phyloP scores from a whole-genome alignment of 2,329 filamentous ascomycete genomes.

The Ceratocystiopsis sp. region DNA sequence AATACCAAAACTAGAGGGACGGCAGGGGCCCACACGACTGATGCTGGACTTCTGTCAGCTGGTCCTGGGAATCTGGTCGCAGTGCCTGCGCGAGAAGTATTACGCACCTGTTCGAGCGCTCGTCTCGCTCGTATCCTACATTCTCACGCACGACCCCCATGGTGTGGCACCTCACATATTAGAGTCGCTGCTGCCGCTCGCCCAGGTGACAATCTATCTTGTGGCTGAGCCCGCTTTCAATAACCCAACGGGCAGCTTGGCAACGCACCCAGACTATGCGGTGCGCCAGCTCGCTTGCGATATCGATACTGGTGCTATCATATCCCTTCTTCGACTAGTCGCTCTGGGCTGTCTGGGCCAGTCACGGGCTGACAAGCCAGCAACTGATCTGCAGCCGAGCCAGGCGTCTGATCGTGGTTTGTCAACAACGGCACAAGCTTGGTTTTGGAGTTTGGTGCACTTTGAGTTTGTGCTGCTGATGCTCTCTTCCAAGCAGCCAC shows the following conservation, averaged over 20 bases:
- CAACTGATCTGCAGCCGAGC: slow-evolving; percentile 8
- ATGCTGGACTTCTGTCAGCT: slow-evolving; percentile 47
- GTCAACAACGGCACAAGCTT: slow-evolving; percentile 8
- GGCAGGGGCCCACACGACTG: slow-evolving; percentile 32
- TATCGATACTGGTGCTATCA: slow-evolving; percentile 44
- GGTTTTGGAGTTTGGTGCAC: slow-evolving; percentile 53
- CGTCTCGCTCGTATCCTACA: slow-evolving; percentile 45
- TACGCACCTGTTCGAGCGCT: slow-evolving; percentile 49
- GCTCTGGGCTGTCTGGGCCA: slow-evolving; percentile 38
- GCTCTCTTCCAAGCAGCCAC: slow-evolving; percentile 48
- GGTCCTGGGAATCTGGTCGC: slow-evolving; percentile 50
- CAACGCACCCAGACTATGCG: slow-evolving; percentile 20
- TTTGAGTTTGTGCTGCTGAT: slow-evolving; percentile 50
- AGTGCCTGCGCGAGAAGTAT: slow-evolving; percentile 46
- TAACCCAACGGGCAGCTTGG: slow-evolving; percentile 29
- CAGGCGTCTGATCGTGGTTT: slow-evolving; percentile 8
- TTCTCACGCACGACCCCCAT: slow-evolving; percentile 43
- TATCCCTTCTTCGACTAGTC: slow-evolving; percentile 48
- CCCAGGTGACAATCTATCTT: slow-evolving; percentile 41
- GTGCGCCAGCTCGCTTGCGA: slow-evolving; percentile 31
- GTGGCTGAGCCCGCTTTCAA: slow-evolving; percentile 40
- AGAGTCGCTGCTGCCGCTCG: slow-evolving; percentile 34
- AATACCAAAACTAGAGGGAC: slow-evolving; percentile 39
- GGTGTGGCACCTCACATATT: slow-evolving; percentile 42
- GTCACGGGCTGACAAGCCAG: slow-evolving; percentile 1